These are phyloP conservation scores for Hemisphaericaspora lyxosophila DNA, from an alignment of 1,139 yeast species.

Conservation along the genomic window DNA sequence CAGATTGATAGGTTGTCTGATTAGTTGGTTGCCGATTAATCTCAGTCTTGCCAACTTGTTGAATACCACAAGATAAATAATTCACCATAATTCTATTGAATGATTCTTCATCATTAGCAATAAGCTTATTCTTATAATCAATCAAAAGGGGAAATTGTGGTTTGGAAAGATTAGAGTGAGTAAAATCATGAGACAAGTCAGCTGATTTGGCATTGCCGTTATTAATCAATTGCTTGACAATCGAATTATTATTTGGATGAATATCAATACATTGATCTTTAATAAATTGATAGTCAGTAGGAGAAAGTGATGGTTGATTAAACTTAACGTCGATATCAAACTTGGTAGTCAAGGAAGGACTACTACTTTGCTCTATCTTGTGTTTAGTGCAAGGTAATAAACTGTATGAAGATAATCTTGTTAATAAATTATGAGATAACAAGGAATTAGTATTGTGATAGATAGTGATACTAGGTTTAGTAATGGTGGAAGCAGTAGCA, in stretches of 20 bases:
- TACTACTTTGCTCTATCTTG: conserved; percentile 11
- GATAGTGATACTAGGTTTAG: conserved; percentile 22
- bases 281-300: conserved; percentile 35
- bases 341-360: conserved; percentile 14
- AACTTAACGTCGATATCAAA: conserved; percentile 27
- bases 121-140: conserved; percentile 53
- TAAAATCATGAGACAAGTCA: conserved; percentile 12
- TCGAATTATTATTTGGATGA: conserved; percentile 44
- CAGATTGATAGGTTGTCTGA: conserved; percentile 9
- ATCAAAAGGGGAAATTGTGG: conserved; percentile 45
- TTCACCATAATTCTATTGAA: conserved; percentile 45
- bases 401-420: conserved; percentile 22
- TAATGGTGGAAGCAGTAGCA: conserved; percentile 1
- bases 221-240: conserved; percentile 23
- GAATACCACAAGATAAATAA: conserved; percentile 41
- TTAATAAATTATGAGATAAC: conserved; percentile 28
- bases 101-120: conserved; percentile 51
- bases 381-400: conserved; percentile 23
- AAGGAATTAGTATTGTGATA: conserved; percentile 32
- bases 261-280: conserved; percentile 38
- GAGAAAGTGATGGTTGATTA: conserved; percentile 26
- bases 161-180: conserved; percentile 2
- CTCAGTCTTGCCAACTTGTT: conserved; percentile 19
- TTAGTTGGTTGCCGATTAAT: conserved; percentile 4
- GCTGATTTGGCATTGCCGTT: conserved; percentile 13